Conservation (phyloP, 106 monocot genomes). For the Phalaenopsis equestris region DNA sequence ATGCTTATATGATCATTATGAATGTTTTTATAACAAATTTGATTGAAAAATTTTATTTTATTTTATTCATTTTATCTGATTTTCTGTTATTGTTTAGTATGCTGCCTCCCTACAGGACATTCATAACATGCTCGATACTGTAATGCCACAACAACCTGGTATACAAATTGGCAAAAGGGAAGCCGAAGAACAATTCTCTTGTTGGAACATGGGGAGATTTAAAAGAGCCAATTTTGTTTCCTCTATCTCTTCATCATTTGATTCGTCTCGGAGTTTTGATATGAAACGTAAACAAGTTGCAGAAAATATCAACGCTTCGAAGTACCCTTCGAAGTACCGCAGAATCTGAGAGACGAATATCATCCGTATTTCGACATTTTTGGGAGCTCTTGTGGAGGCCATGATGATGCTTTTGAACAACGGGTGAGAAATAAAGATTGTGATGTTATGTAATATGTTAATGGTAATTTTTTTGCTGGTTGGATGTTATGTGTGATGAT, state of each 20-base stretch:
- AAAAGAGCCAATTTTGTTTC: conserved; percentile 1
- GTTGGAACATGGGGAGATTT: conserved; percentile 1
- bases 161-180: neutral
- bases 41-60: too few relatives aligned
- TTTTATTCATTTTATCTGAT: too few relatives aligned
- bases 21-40: too few relatives aligned
- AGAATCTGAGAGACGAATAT: neutral
- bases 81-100: too few relatives aligned
- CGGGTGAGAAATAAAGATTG: too few relatives aligned
- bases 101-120: neutral
- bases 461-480: too few relatives aligned
- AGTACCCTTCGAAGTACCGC: neutral
- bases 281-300: neutral
- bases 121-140: neutral
- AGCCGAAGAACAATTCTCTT: neutral
- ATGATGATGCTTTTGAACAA: too few relatives aligned
- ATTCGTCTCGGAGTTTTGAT: neutral
- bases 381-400: too few relatives aligned
- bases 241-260: neutral
- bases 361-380: too few relatives aligned
- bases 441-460: too few relatives aligned
- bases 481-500: too few relatives aligned
- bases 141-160: neutral
- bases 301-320: neutral
- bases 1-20: too few relatives aligned